Evolutionary conservation across 2,329 filamentous ascomycete genomes (phyloP).

Genomic region (Paraconiothyrium brasiliense): DNA sequence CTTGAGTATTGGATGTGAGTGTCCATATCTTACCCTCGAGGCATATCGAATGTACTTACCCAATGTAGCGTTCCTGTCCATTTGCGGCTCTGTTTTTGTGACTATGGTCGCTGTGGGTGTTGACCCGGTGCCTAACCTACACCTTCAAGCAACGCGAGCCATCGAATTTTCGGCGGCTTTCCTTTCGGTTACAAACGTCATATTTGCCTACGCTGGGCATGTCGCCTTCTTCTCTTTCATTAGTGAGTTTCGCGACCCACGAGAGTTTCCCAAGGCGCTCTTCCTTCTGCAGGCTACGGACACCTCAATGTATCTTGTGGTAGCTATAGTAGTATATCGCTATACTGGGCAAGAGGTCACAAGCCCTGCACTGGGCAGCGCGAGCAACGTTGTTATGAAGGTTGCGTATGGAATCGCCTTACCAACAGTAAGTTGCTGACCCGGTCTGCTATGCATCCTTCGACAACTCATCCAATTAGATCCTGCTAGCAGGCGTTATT

Average conservation of each 20-base stretch:
- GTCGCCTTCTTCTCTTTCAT: conserved; percentile 74
- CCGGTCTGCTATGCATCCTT: not conserved
- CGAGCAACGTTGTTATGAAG: conserved; percentile 67
- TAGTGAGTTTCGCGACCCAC: conserved; percentile 68
- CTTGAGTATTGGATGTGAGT: conserved; percentile 66
- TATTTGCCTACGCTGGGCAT: conserved; percentile 74
- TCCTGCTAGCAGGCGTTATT: conserved; percentile 75
- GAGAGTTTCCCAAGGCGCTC: conserved; percentile 69
- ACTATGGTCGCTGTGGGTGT: conserved; percentile 73
- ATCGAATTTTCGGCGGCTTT: conserved; percentile 31
- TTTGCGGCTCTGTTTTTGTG: conserved; percentile 69
- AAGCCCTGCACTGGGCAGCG: conserved; percentile 70
- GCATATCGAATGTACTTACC: conserved; percentile 1
- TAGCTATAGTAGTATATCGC: conserved; percentile 72
- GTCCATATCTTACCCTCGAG: not conserved
- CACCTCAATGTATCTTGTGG: conserved; percentile 70
- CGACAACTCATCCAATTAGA: conserved; percentile 40
- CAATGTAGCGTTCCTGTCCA: conserved; percentile 67
- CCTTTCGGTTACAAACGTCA: conserved; percentile 63
- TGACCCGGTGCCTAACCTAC: conserved; percentile 39
- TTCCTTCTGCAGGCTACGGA: conserved; percentile 67
- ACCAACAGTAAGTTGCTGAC: conserved; percentile 58
- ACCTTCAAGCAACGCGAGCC: conserved; percentile 26
- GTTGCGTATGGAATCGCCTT: conserved; percentile 74
- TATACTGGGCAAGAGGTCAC: conserved; percentile 69